Evolutionary conservation across 2,329 filamentous ascomycete species (phyloP), one percentile per base, ranked within the genome.

Genomic region (Leptosphaerulina australis): DNA sequence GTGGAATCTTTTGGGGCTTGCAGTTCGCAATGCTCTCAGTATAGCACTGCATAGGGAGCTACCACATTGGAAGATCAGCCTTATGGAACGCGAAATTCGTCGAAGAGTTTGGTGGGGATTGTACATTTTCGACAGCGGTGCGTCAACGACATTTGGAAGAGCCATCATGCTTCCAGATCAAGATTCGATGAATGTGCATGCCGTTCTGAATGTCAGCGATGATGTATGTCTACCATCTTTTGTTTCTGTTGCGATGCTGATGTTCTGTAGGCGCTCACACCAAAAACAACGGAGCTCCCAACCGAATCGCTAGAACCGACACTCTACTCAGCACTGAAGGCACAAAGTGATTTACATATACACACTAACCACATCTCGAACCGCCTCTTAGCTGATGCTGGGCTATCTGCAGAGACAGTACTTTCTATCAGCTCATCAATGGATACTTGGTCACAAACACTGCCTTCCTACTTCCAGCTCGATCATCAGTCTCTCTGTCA

Each of bases 111-210:
- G 60, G 59, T 65, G 62, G 62, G 60, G 60, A 4, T 15, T 65
- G 12, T 65, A 62, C 21, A 62, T 65, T 7, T 65, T 65, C 36
- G 62, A 65, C 21, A 65, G 62, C 29, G 62, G 62, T 17, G 62
- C 62, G 10, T 65, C 62, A 15, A 65, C 59, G 1, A 65, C 62
- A 7, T 64, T 65, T 14, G 62, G 60, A 6, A 54, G 62, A 31
- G 57, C 60, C 2, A 53, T 65, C 17, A 62, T 65, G 60, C 36
- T 65, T 12, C 62, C 62, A 20, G 60, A 65, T 33, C 56, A 59
- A 22, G 60, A 63, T 21, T 58, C 57, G 1, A 63, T 65, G 62
- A 62, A 63, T 24, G 62, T 65, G 1, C 62, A 65, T 36, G 31
- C 53, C 0, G 60, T 63, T 10, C 46, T 65, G 14, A 65, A 65